Base-by-base conservation (phyloP, 257 asterid genomes). In the Primulina tabacum region DNA sequence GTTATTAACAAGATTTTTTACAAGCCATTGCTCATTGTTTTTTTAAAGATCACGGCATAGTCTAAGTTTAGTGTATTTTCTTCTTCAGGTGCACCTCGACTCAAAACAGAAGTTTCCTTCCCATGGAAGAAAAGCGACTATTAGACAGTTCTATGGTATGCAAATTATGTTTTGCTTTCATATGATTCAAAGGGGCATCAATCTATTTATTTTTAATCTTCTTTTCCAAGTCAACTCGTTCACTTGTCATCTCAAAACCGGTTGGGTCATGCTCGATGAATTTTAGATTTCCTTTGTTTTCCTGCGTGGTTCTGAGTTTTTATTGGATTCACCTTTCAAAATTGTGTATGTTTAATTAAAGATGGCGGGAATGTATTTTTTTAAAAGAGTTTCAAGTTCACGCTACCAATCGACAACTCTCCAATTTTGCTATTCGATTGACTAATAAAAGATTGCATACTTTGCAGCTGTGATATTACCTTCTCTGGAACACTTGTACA, bases 381-480 rank as follows among this genome's bases (percentile, higher is more conserved):
- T 26, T 18, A 50, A 50, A 50, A 16, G 57, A 50, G 16, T 50
- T 50, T 50, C 20, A 50, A 16, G 21, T 17, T 14, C 57, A 50
- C 3, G 5, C 3, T 16, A 3, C 0, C 57, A 16, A 50, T 5
- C 30, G 30, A 50, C 57, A 50, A 50, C 56, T 20, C 55, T 9
- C 6, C 50, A 53, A 24, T 8, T 24, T 28, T 60, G 34, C 5
- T 60, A 28, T 28, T 28, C 30, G 30, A 28, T 3, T 37, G 10
- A 20, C 57, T 14, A 50, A 56, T 16, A 40, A 50, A 30, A 38
- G 34, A 40, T 1, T 37, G 35, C 33, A 18, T 71, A 60, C 55
- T 57, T 70, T 68, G 70, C 90, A 87, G 90, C 81, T 50, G 84
- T 87, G 67, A 77, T 87, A 77, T 75, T 87, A 72, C 90, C 92